Evolutionary conservation across 345 rosid genomes (phyloP).

Genomic region (Bruguiera parviflora): DNA sequence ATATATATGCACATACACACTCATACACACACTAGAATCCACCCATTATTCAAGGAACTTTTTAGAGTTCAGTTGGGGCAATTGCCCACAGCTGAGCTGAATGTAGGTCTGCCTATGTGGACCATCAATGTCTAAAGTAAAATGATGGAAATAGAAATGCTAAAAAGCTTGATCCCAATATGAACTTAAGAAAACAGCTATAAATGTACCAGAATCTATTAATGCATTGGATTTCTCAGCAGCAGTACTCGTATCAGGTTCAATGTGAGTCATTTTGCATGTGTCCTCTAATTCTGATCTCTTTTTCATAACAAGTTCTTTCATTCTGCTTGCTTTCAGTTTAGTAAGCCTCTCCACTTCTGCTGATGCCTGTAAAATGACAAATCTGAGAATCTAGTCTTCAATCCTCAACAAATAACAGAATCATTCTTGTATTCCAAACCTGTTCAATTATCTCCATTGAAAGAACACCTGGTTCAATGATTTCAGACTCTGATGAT

Average conservation of each 20-base stretch:
- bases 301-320: constrained; percentile 90
- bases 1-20: no score
- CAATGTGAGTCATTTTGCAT: constrained; percentile 71
- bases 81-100: no score
- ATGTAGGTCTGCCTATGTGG: no score
- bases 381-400: constrained; percentile 18
- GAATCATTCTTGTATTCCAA: not conserved
- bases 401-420: constrained; percentile 5
- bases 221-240: constrained; percentile 87
- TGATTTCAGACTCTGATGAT: constrained; percentile 58
- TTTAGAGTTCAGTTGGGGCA: no score
- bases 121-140: no score
- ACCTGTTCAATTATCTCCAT: constrained; percentile 77
- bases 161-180: no score
- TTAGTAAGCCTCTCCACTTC: constrained; percentile 79
- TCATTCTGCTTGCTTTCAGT: constrained; percentile 88
- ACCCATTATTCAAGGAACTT: no score
- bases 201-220: constrained; percentile 76
- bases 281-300: constrained; percentile 77
- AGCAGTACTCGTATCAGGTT: constrained; percentile 79
- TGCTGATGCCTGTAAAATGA: constrained; percentile 55
- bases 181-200: constrained; percentile 3
- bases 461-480: constrained; percentile 66
- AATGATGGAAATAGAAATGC: no score
- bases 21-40: no score